Conservation (phyloP, 2,329 filamentous ascomycete species). For the Clonostachys rosea region DNA sequence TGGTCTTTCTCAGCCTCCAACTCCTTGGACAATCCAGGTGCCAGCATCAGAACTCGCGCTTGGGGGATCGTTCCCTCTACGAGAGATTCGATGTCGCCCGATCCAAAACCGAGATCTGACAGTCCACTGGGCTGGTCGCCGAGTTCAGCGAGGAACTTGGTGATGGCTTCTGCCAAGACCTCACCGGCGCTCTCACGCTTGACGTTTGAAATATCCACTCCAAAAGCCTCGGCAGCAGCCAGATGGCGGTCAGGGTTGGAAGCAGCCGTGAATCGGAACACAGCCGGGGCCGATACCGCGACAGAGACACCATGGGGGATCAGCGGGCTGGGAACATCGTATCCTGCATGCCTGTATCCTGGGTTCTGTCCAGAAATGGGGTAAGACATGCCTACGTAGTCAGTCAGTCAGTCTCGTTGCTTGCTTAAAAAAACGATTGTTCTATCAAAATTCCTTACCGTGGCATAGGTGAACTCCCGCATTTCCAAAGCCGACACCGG, state of each 20-base stretch:
- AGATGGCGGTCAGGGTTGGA: constrained; percentile 92
- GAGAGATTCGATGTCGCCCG: constrained; percentile 70
- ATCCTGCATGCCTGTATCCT: constrained; percentile 82
- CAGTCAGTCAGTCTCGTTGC: neutral
- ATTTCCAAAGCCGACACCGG: constrained; percentile 95
- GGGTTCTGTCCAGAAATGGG: constrained; percentile 95
- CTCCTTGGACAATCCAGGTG: constrained; percentile 72
- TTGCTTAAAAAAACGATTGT: neutral
- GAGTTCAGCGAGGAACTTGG: constrained; percentile 73
- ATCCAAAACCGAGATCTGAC: constrained; percentile 75
- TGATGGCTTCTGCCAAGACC: constrained; percentile 77
- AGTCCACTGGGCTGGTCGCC: constrained; percentile 89
- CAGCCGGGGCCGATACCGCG: constrained; percentile 86
- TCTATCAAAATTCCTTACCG: constrained; percentile 30
- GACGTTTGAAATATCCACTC: constrained; percentile 81
- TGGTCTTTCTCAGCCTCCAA: constrained; percentile 68
- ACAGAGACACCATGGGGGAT: constrained; percentile 97
- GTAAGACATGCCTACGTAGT: constrained; percentile 76
- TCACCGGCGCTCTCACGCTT: constrained; percentile 88
- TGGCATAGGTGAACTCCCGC: constrained; percentile 83
- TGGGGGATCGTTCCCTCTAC: constrained; percentile 96
- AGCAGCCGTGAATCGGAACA: constrained; percentile 88
- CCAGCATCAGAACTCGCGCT: constrained; percentile 83
- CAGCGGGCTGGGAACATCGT: constrained; percentile 69
- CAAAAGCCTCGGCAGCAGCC: constrained; percentile 83